These are phyloP conservation scores for Boletus subcaerulescens DNA, from an alignment of 768 basidiomycete species.

Conservation along the genomic window DNA sequence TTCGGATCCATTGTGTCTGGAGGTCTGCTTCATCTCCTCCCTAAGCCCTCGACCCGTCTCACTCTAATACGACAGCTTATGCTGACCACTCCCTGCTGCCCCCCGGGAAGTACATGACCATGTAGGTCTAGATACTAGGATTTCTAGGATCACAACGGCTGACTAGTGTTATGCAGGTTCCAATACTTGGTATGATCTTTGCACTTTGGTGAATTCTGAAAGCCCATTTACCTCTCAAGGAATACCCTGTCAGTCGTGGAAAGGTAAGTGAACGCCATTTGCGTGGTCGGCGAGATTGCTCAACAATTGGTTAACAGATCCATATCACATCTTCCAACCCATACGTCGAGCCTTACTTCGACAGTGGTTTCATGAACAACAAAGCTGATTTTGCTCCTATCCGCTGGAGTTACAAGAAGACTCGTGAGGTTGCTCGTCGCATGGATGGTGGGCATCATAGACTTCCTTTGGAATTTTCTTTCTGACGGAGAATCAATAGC, in stretches of 20 bases:
- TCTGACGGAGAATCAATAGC: conserved; percentile 34
- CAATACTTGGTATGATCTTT: conserved; percentile 28
- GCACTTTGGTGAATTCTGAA: not conserved
- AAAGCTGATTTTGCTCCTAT: conserved; percentile 75
- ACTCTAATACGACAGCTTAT: conserved; percentile 41
- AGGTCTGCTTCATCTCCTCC: conserved; percentile 30
- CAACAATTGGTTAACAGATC: conserved; percentile 39
- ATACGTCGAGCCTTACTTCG: conserved; percentile 61
- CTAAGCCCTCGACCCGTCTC: not conserved
- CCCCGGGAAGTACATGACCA: conserved; percentile 69
- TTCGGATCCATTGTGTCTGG: conserved; percentile 68
- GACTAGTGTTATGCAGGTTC: no score
- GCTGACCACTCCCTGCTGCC: conserved; percentile 69
- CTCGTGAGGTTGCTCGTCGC: conserved; percentile 64
- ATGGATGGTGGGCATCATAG: conserved; percentile 53
- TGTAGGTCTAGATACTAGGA: conserved; percentile 52
- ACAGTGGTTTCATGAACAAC: conserved; percentile 78
- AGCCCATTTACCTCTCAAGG: conserved; percentile 20
- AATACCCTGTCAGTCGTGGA: conserved; percentile 73
- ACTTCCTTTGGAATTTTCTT: not conserved
- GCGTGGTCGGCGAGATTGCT: not conserved
- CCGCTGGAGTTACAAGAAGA: conserved; percentile 77
- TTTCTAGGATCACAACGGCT: no score
- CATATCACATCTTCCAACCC: conserved; percentile 60
- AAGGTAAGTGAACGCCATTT: conserved; percentile 38